Conservation (phyloP, 345 rosid species). For the Linum trigynum region DNA sequence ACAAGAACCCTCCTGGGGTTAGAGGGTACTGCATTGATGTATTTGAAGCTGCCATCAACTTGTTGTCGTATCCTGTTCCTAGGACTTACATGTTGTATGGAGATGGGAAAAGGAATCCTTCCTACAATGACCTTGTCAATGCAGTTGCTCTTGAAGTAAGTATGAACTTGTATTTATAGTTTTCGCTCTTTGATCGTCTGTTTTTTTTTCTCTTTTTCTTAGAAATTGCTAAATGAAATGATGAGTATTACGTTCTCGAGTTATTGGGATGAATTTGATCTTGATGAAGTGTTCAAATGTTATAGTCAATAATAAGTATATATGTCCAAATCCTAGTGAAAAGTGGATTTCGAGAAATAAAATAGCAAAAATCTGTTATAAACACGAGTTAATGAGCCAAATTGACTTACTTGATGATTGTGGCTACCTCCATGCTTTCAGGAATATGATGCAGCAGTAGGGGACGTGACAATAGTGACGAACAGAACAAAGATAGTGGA, state of each 20-base stretch:
- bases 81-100: slow-evolving; percentile 51
- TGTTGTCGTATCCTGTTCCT: slow-evolving; percentile 85
- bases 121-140: slow-evolving; percentile 42
- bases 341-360: too few relatives aligned
- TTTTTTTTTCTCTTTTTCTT: too few relatives aligned
- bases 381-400: too few relatives aligned
- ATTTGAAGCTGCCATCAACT: slow-evolving; percentile 74
- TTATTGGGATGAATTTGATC: neutral
- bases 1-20: slow-evolving; percentile 56
- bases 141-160: slow-evolving; percentile 66
- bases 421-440: neutral
- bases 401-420: neutral
- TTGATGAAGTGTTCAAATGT: neutral
- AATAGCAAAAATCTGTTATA: too few relatives aligned
- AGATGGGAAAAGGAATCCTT: slow-evolving; percentile 55
- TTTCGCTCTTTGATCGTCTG: neutral
- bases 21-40: slow-evolving; percentile 82
- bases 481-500: slow-evolving; percentile 26
- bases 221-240: too few relatives aligned
- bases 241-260: neutral
- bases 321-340: too few relatives aligned
- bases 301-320: too few relatives aligned
- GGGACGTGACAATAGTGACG: slow-evolving; percentile 24
- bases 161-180: slow-evolving; percentile 4
- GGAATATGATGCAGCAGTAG: slow-evolving; percentile 27